Evolutionary conservation across 257 asterid species (phyloP).

Genomic region (Echium plantagineum): DNA sequence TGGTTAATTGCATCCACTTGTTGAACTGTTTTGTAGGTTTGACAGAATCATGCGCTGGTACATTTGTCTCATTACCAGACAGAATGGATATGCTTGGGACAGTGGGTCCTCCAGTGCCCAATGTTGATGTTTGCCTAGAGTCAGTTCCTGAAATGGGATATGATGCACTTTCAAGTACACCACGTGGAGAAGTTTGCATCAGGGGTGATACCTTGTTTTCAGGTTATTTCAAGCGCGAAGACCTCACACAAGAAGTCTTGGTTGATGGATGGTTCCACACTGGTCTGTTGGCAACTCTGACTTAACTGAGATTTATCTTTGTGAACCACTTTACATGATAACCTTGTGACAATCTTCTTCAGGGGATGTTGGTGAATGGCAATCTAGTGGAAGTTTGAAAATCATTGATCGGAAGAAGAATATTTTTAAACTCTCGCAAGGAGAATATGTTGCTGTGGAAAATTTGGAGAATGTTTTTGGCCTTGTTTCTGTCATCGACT

Average conservation of each 20-base stretch:
- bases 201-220: constrained; percentile 71
- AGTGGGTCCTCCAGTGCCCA: constrained; percentile 96
- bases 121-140: constrained; percentile 82
- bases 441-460: constrained; percentile 97
- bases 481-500: constrained; percentile 41
- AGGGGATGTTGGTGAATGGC: constrained; percentile 98
- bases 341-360: constrained; percentile 8
- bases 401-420: constrained; percentile 91
- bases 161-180: constrained; percentile 53
- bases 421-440: constrained; percentile 92
- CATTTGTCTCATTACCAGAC: constrained; percentile 65
- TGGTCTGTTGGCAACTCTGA: constrained; percentile 28
- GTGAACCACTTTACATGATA: too few species aligned
- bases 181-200: constrained; percentile 89
- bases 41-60: constrained; percentile 94
- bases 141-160: constrained; percentile 97
- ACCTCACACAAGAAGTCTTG: constrained; percentile 78
- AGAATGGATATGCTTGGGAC: constrained; percentile 72
- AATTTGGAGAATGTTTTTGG: constrained; percentile 80
- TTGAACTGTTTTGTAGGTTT: constrained; percentile 38
- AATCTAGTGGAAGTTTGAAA: constrained; percentile 76
- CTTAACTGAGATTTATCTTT: too few species aligned
- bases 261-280: constrained; percentile 95
- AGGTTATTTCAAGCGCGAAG: constrained; percentile 87
- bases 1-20: constrained; percentile 12